Conservation (phyloP, 1,284 basidiomycete species). For the Meira miltonrushii region DNA sequence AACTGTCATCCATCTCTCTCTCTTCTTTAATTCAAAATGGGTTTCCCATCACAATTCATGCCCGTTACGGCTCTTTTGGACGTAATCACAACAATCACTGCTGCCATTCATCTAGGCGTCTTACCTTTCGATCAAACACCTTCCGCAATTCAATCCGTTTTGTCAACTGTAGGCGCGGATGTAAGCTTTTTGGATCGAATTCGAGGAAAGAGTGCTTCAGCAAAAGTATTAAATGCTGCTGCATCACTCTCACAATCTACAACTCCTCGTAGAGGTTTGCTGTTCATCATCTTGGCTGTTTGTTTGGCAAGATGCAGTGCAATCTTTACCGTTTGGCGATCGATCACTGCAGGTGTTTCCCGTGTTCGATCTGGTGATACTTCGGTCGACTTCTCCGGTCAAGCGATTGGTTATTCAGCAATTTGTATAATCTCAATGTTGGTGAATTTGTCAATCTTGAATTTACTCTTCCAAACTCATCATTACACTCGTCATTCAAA, state of each 20-base stretch:
- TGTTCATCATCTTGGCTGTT: neutral
- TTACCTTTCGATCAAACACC: neutral
- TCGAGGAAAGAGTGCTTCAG: neutral
- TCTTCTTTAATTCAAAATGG: neutral
- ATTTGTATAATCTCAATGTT: conserved; percentile 2
- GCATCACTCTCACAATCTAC: neutral
- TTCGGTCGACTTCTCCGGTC: neutral
- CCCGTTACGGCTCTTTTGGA: neutral
- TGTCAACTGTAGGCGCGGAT: neutral
- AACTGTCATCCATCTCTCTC: too few relatives aligned
- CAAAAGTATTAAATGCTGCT: neutral
- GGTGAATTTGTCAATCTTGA: conserved; percentile 8
- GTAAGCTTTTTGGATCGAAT: neutral
- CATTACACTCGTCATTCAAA: neutral
- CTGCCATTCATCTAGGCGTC: neutral
- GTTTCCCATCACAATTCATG: neutral
- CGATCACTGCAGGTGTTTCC: neutral
- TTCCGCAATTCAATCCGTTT: neutral
- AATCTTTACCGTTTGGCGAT: neutral
- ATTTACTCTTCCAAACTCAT: conserved; percentile 8
- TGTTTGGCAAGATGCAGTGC: conserved; percentile 2
- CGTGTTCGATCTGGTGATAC: neutral
- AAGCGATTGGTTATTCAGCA: neutral
- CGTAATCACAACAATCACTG: neutral
- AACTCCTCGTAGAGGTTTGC: neutral